Conservation (phyloP, 495 filamentous ascomycete genomes). For the Xylaria grammica region DNA sequence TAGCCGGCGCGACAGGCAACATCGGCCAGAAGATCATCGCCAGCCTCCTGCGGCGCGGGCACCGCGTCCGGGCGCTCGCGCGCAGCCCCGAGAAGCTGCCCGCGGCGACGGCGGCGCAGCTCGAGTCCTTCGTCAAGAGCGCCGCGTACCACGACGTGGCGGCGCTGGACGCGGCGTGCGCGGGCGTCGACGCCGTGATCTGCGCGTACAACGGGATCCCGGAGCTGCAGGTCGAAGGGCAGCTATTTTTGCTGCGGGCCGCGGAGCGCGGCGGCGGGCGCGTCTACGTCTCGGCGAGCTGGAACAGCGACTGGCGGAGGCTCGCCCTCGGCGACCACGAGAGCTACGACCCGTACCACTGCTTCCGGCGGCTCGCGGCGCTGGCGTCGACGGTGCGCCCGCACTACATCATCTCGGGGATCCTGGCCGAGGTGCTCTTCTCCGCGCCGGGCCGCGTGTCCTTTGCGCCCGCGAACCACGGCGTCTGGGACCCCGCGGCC, state of each 20-base stretch:
- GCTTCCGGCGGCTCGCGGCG: conserved; percentile 28
- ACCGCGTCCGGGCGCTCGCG: conserved; percentile 28
- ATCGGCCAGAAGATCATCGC: conserved; percentile 21
- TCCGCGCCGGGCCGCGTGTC: conserved; percentile 19
- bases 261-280: conserved; percentile 35
- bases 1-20: conserved; percentile 34
- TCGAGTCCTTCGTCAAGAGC: conserved; percentile 29
- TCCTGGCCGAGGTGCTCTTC: conserved; percentile 31
- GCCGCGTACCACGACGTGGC: conserved; percentile 30
- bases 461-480: conserved; percentile 22
- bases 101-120: conserved; percentile 3
- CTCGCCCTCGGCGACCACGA: conserved; percentile 29
- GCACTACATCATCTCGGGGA: conserved; percentile 30
- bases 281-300: conserved; percentile 28
- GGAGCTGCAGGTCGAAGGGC: conserved; percentile 34
- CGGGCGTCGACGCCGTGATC: conserved; percentile 36
- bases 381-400: conserved; percentile 27
- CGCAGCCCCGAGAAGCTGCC: conserved; percentile 26
- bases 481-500: conserved; percentile 21
- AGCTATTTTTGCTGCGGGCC: conserved; percentile 39
- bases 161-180: conserved; percentile 29
- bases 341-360: conserved; percentile 31
- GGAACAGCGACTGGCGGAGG: conserved; percentile 32
- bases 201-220: conserved; percentile 29
- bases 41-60: conserved; percentile 24